These are phyloP conservation scores for Closterium sp. DNA, from an alignment of 139 green algal genomes.

Conservation along the genomic window DNA sequence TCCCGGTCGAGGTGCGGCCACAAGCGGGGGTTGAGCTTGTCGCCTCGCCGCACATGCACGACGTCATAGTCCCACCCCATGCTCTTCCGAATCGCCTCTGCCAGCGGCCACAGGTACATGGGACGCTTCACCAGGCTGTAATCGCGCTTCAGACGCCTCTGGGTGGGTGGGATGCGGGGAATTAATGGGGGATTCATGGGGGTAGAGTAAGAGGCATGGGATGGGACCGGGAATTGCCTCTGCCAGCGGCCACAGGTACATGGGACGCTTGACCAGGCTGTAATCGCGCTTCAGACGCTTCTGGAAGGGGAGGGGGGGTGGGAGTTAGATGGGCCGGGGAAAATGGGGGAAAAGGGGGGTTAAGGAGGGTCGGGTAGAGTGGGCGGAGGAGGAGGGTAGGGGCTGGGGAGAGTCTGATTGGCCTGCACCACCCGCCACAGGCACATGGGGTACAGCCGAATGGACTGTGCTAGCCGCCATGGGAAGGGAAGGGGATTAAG, in stretches of 20 bases:
- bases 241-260: background rate
- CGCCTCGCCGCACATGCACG: constrained; percentile 4
- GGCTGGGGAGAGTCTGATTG: too few species aligned
- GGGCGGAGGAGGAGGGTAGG: too few species aligned
- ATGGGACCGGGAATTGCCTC: background rate
- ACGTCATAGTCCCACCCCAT: background rate
- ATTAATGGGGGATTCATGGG: too few species aligned
- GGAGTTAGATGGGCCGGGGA: too few species aligned
- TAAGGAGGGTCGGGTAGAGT: too few species aligned
- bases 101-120: background rate
- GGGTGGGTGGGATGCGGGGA: background rate
- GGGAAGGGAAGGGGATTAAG: too few species aligned
- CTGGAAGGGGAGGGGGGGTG: background rate
- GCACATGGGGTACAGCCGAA: too few species aligned
- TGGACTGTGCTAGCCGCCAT: too few species aligned
- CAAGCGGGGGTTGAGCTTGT: constrained; percentile 1
- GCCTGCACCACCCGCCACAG: too few species aligned
- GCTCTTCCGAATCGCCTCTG: background rate
- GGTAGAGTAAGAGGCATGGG: too few species aligned
- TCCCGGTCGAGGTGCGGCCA: constrained; percentile 14
- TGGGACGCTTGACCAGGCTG: constrained; percentile 23
- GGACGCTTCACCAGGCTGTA: constrained; percentile 31
- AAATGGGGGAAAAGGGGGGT: too few species aligned
- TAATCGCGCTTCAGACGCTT: constrained; percentile 5
- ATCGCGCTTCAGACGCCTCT: background rate